Percentiles rank a stretch among this genome's conserved stretches.
Evolutionary conservation across 2,329 filamentous ascomycete species (phyloP).

Genomic region (Furcasterigmium furcatum): DNA sequence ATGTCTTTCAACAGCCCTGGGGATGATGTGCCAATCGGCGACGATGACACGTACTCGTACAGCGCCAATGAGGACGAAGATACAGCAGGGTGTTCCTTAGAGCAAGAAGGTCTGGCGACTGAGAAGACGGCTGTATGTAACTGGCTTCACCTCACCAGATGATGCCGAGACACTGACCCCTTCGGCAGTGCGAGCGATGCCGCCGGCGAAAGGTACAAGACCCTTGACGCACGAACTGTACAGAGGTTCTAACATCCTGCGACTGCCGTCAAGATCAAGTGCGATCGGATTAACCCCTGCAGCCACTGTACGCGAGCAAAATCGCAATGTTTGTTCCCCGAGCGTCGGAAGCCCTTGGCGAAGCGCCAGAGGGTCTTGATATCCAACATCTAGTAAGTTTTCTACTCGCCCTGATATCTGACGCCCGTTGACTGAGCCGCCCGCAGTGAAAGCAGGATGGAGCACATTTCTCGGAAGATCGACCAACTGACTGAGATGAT

Average conservation of each 20-base stretch:
- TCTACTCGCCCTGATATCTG: not conserved
- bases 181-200: slow-evolving; percentile 7
- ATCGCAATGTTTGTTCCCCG: slow-evolving; percentile 4
- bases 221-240: not conserved
- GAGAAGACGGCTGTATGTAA: not conserved
- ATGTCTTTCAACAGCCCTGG: too few relatives aligned
- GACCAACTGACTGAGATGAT: slow-evolving; percentile 4
- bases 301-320: slow-evolving; percentile 4
- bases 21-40: too few relatives aligned
- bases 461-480: slow-evolving; percentile 5
- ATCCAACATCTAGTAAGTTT: slow-evolving; percentile 4
- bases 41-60: not conserved
- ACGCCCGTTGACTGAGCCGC: not conserved
- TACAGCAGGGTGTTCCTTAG: not conserved
- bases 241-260: too few relatives aligned
- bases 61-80: not conserved
- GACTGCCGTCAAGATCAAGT: slow-evolving; percentile 4
- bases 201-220: slow-evolving; percentile 7
- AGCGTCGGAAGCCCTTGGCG: slow-evolving; percentile 3
- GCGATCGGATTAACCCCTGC: slow-evolving; percentile 6
- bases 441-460: slow-evolving; percentile 4
- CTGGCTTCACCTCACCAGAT: not conserved
- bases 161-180: not conserved
- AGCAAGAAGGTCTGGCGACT: too few relatives aligned
- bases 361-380: slow-evolving; percentile 4